These are phyloP conservation scores for Bryum argenteum DNA, from an alignment of 225 moss, liverwort and hornwort genomes.

Conservation along the genomic window DNA sequence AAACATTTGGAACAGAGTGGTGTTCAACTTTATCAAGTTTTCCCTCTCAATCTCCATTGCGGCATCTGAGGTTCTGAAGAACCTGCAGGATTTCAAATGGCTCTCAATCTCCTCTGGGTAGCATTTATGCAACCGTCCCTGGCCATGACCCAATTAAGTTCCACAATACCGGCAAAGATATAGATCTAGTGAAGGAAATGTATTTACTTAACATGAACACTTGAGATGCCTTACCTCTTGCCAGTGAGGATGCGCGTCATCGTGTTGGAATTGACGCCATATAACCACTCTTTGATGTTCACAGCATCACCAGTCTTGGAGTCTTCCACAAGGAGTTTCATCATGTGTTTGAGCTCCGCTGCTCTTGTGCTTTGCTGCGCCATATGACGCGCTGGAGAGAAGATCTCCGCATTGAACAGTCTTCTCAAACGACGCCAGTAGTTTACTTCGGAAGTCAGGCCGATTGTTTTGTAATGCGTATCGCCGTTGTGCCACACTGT, in stretches of 20 bases:
- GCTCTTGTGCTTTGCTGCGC: not conserved
- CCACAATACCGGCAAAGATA: too few relatives aligned
- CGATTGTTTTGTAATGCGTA: not conserved
- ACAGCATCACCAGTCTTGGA: slow-evolving; percentile 7
- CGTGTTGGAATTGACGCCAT: slow-evolving; percentile 25
- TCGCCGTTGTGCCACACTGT: slow-evolving; percentile 18
- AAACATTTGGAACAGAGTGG: not conserved
- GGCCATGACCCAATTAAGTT: too few relatives aligned
- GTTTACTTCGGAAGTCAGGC: not conserved
- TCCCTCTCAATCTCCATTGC: not conserved
- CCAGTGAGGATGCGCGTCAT: slow-evolving; percentile 28
- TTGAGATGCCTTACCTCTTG: slow-evolving; percentile 21
- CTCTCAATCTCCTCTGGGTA: too few relatives aligned
- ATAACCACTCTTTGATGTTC: slow-evolving; percentile 28
- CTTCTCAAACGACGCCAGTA: slow-evolving; percentile 17
- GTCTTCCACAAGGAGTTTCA: slow-evolving; percentile 24
- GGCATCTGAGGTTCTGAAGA: not conserved
- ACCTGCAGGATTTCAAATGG: slow-evolving; percentile 3
- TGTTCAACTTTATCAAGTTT: slow-evolving; percentile 23
- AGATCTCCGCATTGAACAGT: slow-evolving; percentile 18
- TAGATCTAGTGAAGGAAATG: too few relatives aligned
- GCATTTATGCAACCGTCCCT: too few relatives aligned
- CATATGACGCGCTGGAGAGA: slow-evolving; percentile 21
- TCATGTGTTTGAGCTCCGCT: slow-evolving; percentile 31
- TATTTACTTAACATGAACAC: too few relatives aligned